Evolutionary conservation across 176 grass and related monocot genomes (phyloP).

Genomic region (Alopecurus myosuroides): DNA sequence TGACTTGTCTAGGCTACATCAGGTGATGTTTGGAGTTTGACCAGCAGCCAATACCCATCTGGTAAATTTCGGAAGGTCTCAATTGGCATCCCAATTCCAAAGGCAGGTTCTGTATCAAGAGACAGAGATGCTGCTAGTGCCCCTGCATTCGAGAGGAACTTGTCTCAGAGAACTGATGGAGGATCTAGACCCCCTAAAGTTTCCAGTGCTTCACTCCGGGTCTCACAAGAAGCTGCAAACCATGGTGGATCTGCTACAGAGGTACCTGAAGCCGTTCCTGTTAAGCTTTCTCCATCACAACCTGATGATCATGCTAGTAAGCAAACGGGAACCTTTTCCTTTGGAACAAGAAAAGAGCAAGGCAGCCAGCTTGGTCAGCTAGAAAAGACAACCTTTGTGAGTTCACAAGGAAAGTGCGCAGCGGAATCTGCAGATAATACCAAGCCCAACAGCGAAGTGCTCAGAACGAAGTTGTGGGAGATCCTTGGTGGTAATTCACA

Average conservation of each 20-base stretch:
- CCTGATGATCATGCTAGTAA: slow-evolving; percentile 22
- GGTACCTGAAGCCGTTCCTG: slow-evolving; percentile 33
- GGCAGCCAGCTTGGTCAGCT: slow-evolving; percentile 24
- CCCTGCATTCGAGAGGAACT: slow-evolving; percentile 26
- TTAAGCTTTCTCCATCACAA: slow-evolving; percentile 37
- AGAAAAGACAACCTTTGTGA: slow-evolving; percentile 33
- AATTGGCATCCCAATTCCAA: slow-evolving; percentile 58
- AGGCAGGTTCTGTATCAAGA: slow-evolving; percentile 18
- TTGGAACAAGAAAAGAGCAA: slow-evolving; percentile 38
- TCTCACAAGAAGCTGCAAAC: slow-evolving; percentile 36
- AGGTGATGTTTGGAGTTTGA: slow-evolving; percentile 60
- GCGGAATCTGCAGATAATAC: slow-evolving; percentile 33
- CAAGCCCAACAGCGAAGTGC: slow-evolving; percentile 39
- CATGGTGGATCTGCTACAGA: slow-evolving; percentile 34
- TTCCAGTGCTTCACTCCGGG: slow-evolving; percentile 16
- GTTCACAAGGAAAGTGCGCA: slow-evolving; percentile 27
- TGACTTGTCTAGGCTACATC: slow-evolving; percentile 41
- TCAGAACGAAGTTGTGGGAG: slow-evolving; percentile 77
- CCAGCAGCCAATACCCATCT: slow-evolving; percentile 50
- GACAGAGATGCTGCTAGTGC: slow-evolving; percentile 15
- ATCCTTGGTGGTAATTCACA: slow-evolving; percentile 76
- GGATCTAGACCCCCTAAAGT: slow-evolving; percentile 30
- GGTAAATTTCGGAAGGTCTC: slow-evolving; percentile 81
- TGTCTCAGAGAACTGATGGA: slow-evolving; percentile 41
- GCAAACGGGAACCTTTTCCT: slow-evolving; percentile 43